Percentiles rank a stretch among this genome's conserved stretches.
These are phyloP conservation scores for Talinum fruticosum DNA, from an alignment of 148 eudicot species.

Conservation along the genomic window DNA sequence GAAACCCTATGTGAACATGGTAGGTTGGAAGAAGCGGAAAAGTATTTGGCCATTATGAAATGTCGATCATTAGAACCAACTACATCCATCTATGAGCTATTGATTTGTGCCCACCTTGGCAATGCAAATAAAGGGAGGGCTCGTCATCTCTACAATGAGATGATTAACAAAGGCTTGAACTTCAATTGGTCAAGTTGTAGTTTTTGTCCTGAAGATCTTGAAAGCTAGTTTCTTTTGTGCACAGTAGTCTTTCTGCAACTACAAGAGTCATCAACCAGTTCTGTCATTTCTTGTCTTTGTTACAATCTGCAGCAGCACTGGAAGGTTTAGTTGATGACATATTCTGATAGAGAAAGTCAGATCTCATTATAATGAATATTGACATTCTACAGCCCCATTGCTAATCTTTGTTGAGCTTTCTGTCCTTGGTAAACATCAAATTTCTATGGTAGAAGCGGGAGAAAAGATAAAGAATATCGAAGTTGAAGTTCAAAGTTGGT, in stretches of 20 bases:
- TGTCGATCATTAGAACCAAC: constrained; percentile 35
- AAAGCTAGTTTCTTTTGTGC: constrained; percentile 10
- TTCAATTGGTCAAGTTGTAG: constrained; percentile 6
- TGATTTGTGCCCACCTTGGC: constrained; percentile 36
- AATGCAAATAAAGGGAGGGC: constrained; percentile 46
- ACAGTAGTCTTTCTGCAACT: background rate
- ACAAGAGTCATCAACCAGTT: background rate
- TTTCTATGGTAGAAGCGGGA: background rate
- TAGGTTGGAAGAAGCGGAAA: constrained; percentile 57
- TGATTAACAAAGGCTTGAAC: constrained; percentile 36
- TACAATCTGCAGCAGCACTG: background rate
- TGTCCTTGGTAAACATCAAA: background rate
- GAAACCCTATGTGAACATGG: constrained; percentile 37
- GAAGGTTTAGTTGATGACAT: background rate
- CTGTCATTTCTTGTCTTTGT: background rate
- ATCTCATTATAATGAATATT: background rate
- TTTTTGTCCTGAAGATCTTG: constrained; percentile 22
- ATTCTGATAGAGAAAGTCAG: background rate
- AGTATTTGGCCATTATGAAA: constrained; percentile 57
- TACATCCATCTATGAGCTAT: constrained; percentile 31
- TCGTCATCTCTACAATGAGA: constrained; percentile 36
- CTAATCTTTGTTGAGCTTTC: background rate
- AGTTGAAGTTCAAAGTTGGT: background rate
- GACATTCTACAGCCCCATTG: background rate
- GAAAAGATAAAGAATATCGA: background rate